Evolutionary conservation across 768 basidiomycete genomes (phyloP).

Genomic region (Termitomyces sp.): DNA sequence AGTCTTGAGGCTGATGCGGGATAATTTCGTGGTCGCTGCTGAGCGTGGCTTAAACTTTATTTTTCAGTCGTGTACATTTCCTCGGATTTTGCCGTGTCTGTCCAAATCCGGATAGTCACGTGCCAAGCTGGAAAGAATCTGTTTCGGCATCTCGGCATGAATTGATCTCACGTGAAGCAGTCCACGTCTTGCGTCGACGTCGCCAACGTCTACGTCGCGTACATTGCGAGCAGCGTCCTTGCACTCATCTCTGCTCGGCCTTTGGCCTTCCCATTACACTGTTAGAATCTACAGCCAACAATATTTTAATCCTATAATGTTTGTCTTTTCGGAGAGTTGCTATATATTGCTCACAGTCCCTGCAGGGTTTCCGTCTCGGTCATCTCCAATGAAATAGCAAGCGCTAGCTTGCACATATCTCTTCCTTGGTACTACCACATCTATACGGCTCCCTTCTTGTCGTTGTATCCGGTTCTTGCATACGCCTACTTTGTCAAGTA

Average conservation of each 20-base stretch:
- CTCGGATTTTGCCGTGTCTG: slow-evolving; percentile 19
- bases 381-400: slow-evolving; percentile 61
- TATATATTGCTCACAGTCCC: slow-evolving; percentile 1
- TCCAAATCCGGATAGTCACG: background rate
- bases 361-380: slow-evolving; percentile 47
- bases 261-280: background rate
- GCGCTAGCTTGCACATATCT: slow-evolving; percentile 60
- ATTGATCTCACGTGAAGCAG: slow-evolving; percentile 1
- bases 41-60: slow-evolving; percentile 33
- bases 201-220: background rate
- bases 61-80: slow-evolving; percentile 20
- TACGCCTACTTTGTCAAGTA: slow-evolving; percentile 93
- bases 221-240: background rate
- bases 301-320: slow-evolving; percentile 14
- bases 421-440: slow-evolving; percentile 68
- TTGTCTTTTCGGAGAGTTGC: slow-evolving; percentile 1
- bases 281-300: background rate
- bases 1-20: slow-evolving; percentile 27
- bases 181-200: slow-evolving; percentile 1
- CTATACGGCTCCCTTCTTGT: slow-evolving; percentile 75
- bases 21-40: slow-evolving; percentile 16
- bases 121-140: background rate
- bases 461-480: slow-evolving; percentile 75
- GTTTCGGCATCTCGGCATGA: slow-evolving; percentile 7
- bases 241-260: slow-evolving; percentile 1